Evolutionary conservation across 2,329 filamentous ascomycete species (phyloP), one percentile per base, ranked within the genome.

Genomic region (Colletotrichum cereale): DNA sequence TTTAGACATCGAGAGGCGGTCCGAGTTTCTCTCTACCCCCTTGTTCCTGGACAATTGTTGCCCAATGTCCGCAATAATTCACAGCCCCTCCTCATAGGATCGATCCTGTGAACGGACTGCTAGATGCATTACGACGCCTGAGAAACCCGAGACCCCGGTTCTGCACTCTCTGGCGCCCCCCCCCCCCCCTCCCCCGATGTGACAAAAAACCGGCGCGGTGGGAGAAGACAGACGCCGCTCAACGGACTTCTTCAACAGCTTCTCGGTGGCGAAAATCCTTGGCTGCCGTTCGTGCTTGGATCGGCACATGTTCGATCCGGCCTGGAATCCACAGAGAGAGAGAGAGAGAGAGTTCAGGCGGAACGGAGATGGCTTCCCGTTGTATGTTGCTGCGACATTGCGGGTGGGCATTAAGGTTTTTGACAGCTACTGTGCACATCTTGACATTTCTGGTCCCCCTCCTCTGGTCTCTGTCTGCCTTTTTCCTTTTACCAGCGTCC

Each of bases 311-410:
- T 47, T 11, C 26, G 26, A 14, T 21, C 57, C 57, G 57, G 21
- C 21, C 57, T 8, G 24, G 26, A 14, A 47, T 50, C 24, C 42
- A 38, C n/a, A n/a, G n/a, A n/a, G n/a, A n/a, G n/a, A n/a, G n/a
- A n/a, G n/a, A n/a, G n/a, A n/a, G n/a, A n/a, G n/a, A 50, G 40
- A 38, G n/a, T 50, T 26, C 42, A 26, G 12, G 44, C 58, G n/a
- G 31, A 10, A 21, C 58, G 42, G 42, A 62, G n/a, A 50, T 50
- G 42, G 42, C 42, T 62, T 62, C 58, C 58, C 36, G 12, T 62
- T 62, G 42, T 12, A 62, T 62, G 42, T n/a, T 36, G 14, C 31
- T 50, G 58, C 42, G 29, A 50, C 42, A 18, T 7, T 26, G 2
- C 1, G 18, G 31, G 29, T 34, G 58, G 42, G 29, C 42, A 62